A percentile compares a stretch with the other conserved stretches of the same genome.
phyloP scores from a whole-genome alignment of 73 alveolate species.

The Urostyla sp. region DNA sequence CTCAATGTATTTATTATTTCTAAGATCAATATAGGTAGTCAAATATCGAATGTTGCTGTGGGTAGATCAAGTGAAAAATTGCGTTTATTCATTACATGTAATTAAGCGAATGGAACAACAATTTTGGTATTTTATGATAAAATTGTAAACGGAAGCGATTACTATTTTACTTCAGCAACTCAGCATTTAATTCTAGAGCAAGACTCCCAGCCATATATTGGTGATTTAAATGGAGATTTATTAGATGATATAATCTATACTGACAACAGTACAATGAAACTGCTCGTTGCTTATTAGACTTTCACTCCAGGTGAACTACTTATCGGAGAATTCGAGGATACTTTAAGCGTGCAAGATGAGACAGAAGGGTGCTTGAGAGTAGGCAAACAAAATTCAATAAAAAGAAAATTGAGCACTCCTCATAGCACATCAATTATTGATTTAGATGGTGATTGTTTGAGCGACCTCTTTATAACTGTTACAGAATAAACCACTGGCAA shows the following conservation, averaged over 20 bases:
- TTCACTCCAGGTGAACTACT: background rate
- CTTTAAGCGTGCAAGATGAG: constrained; percentile 40
- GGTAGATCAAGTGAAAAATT: constrained; percentile 41
- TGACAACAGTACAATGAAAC: constrained; percentile 14
- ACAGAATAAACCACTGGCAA: constrained; percentile 16
- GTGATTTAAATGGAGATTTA: constrained; percentile 72
- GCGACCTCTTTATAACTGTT: constrained; percentile 71
- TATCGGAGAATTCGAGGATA: constrained; percentile 24
- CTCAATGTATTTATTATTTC: no score
- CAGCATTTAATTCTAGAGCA: no score
- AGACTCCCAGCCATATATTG: constrained; percentile 65
- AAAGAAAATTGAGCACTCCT: constrained; percentile 48
- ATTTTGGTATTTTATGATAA: constrained; percentile 29
- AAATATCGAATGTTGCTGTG: constrained; percentile 37
- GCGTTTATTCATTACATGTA: constrained; percentile 43
- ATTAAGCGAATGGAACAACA: background rate
- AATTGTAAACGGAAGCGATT: constrained; percentile 20
- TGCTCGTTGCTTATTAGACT: constrained; percentile 7
- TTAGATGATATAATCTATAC: constrained; percentile 59
- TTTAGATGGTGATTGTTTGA: constrained; percentile 76
- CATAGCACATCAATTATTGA: constrained; percentile 68
- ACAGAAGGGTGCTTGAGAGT: constrained; percentile 53
- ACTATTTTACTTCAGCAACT: background rate
- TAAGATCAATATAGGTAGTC: no score
- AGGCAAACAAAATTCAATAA: no score